Conservation (phyloP, 2,329 filamentous ascomycete genomes). For the Aspergillus quadrilineatus region DNA sequence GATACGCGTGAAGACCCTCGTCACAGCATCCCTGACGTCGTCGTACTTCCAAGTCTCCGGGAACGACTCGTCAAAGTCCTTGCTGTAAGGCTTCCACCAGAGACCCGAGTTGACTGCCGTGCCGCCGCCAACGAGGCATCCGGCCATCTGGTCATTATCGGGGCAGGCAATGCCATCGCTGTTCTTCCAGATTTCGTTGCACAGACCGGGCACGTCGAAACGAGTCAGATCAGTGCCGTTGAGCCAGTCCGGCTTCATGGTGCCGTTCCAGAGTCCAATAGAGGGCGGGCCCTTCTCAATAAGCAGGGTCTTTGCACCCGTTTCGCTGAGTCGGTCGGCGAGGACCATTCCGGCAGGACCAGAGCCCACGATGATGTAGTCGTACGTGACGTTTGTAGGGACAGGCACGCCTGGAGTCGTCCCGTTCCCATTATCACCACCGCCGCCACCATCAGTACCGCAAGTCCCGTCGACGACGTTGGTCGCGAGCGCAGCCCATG, state of each 20-base stretch:
- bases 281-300: conserved; percentile 62
- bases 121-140: conserved; percentile 30
- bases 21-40: conserved; percentile 60
- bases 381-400: conserved; percentile 18
- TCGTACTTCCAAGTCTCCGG: conserved; percentile 67
- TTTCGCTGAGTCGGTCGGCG: conserved; percentile 61
- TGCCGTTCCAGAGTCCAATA: conserved; percentile 64
- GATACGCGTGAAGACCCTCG: conserved; percentile 67
- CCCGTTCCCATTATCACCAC: not conserved
- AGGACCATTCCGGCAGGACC: conserved; percentile 56
- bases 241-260: conserved; percentile 60
- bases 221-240: conserved; percentile 53
- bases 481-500: conserved; percentile 31
- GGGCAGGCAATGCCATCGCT: conserved; percentile 49
- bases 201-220: conserved; percentile 38
- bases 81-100: conserved; percentile 48
- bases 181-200: conserved; percentile 68
- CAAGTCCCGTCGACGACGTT: conserved; percentile 22
- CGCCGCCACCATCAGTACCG: conserved; percentile 8
- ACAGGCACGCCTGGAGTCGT: conserved; percentile 9
- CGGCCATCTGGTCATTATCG: conserved; percentile 55
- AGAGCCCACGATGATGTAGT: conserved; percentile 50
- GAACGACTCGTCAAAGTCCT: conserved; percentile 72
- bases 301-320: conserved; percentile 64
- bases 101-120: conserved; percentile 33